Base-by-base conservation (phyloP, 176 grass and related monocot species). In the Aegilops bicornis region DNA sequence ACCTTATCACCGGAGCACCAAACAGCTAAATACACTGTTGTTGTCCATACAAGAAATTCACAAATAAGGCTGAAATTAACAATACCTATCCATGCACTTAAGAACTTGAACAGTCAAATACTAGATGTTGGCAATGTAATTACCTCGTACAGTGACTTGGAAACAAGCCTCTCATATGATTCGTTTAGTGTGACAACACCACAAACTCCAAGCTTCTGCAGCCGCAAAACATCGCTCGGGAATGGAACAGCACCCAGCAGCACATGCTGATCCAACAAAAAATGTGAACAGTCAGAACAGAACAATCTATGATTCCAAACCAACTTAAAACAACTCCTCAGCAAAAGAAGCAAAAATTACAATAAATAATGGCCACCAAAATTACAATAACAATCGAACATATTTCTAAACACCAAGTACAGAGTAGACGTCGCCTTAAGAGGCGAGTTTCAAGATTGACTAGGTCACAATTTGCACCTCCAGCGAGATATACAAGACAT, bases 101-200 rank as follows among this genome's bases (percentile, higher is more conserved):
- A 25, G 40, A 36, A 58, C 6, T 50, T 30, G 42, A 59, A 40
- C 67, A 45, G 10, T 83, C 14, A 84, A 61, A 64, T 48, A 10
- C 7, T 45, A 29, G 6, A 84, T 75, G 24, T 64, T 65, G 71
- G 71, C 40, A 43, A 85, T 76, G 71, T 22, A 62, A 85, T 76
- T 85, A 98, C 97, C 88, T 87, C 77, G 56, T 98, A 98, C n/a
- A 98, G 66, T 27, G 88, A 91, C 47, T 60, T 78, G 58, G 97
- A 92, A 37, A 98, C 97, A 29, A 98, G 92, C 52, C 94, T 92
- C 89, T 98, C 97, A 67, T 96, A 98, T 20, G 94, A 95, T 83
- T 98, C 94, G 52, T 98, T 98, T 50, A 98, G 59, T 77, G 97
- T 98, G 54, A 98, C 90, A 12, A 98, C 94, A 29, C 97, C 94